Percentiles rank a stretch among this genome's conserved stretches.
phyloP scores from a whole-genome alignment of 768 basidiomycete species.

The Dioszegia crocea region DNA sequence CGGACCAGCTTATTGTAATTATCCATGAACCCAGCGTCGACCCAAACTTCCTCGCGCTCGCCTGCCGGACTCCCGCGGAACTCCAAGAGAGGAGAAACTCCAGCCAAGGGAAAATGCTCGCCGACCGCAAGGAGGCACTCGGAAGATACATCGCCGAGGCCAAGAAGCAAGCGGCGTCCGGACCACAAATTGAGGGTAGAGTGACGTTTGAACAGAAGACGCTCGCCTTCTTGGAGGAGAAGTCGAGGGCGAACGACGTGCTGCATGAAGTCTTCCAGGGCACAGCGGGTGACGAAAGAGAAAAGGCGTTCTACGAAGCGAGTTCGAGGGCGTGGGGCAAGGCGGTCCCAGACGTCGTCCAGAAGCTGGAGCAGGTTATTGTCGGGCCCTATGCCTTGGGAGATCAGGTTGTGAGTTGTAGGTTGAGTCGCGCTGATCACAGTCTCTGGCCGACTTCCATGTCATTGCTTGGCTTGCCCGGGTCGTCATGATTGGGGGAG shows the following conservation, averaged over 20 bases:
- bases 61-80: slow-evolving; percentile 59
- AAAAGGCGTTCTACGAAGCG: slow-evolving; percentile 46
- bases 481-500: slow-evolving; percentile 61
- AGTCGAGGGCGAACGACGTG: slow-evolving; percentile 40
- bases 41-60: slow-evolving; percentile 61
- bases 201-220: slow-evolving; percentile 39
- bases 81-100: slow-evolving; percentile 55
- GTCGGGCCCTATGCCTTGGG: slow-evolving; percentile 54
- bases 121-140: slow-evolving; percentile 57
- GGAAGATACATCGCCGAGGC: slow-evolving; percentile 57
- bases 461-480: slow-evolving; percentile 70
- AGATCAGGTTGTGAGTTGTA: slow-evolving; percentile 60
- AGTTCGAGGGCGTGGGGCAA: slow-evolving; percentile 45
- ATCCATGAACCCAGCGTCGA: slow-evolving; percentile 63
- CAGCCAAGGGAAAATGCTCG: slow-evolving; percentile 51
- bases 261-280: slow-evolving; percentile 44
- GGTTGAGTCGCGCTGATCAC: not conserved
- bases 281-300: slow-evolving; percentile 29
- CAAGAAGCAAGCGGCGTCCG: slow-evolving; percentile 23
- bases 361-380: slow-evolving; percentile 40
- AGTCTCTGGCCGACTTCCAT: slow-evolving; percentile 73
- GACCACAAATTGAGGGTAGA: not conserved
- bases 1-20: slow-evolving; percentile 56
- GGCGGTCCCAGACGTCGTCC: slow-evolving; percentile 44
- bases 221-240: slow-evolving; percentile 46